phyloP scores from a whole-genome alignment of 2,329 filamentous ascomycete genomes.

The Penicillium sp. region DNA sequence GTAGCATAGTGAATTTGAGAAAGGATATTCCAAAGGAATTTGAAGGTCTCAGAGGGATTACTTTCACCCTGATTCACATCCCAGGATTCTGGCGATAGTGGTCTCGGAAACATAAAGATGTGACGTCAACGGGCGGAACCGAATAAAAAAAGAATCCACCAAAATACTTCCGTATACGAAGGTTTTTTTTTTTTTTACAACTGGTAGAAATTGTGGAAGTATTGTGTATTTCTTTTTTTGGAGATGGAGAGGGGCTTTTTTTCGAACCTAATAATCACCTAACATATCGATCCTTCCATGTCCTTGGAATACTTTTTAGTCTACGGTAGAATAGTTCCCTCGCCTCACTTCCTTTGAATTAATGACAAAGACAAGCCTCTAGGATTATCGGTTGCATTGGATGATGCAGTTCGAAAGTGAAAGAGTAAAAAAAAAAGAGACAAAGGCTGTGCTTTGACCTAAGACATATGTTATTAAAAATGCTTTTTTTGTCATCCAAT shows the following conservation, averaged over 20 bases:
- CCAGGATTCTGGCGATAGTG: neutral
- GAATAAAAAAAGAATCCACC: neutral
- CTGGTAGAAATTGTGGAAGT: neutral
- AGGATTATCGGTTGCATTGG: neutral
- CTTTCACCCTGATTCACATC: neutral
- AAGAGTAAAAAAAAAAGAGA: neutral
- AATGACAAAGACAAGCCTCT: neutral
- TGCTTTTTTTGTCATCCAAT: neutral
- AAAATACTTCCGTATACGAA: too few relatives aligned
- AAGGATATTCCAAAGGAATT: neutral
- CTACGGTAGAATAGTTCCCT: neutral
- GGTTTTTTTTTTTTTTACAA: too few relatives aligned
- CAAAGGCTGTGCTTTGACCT: neutral
- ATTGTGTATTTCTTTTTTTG: neutral
- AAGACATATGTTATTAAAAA: neutral
- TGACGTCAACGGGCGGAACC: conserved; percentile 2
- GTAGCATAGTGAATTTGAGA: neutral
- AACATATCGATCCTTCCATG: neutral
- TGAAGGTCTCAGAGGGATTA: neutral
- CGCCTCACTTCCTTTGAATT: neutral
- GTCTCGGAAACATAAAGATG: neutral
- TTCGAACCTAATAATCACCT: too few relatives aligned
- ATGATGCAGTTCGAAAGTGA: neutral
- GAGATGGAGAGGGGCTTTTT: too few relatives aligned
- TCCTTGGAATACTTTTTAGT: neutral